Evolutionary conservation across 768 basidiomycete species (phyloP), one percentile per base, ranked within the genome.

Genomic region (Tylopilus rubrobrunneus): DNA sequence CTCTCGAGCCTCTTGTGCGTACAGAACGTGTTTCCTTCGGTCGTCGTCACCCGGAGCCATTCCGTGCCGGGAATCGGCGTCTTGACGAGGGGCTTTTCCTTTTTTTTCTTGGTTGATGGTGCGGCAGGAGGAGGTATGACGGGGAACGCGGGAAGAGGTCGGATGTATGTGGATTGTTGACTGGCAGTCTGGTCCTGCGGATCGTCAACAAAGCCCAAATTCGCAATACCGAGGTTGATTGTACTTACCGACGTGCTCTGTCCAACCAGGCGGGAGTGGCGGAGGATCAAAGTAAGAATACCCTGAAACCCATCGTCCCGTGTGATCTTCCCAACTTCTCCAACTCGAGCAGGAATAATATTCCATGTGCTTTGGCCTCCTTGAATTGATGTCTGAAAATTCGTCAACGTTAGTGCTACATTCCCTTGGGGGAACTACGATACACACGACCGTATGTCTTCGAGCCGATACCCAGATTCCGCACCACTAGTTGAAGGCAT

Each of bases 11-110:
- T 75, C 62, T 85, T 89, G 74, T 98, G 83, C 34, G 85, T 88
- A 73, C 89, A 99, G 68, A 99, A 99, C 7, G 86, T 76, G 71
- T 98, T 98, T 19, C 91, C 93, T 62, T 87, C 84, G 14, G 85
- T 96, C 2, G 97, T 99, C 50, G 77, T 86, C 37, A 99, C 87
- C 54, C 89, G 82, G 21, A 92, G 70, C 96, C 97, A 99, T 51
- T 85, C 83, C 0, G 96, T 94, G 8, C 87, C 91, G 1, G 90
- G 87, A 48, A 98, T 85, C 21, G 78, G 82, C 27, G 85, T 86
- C 71, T 98, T 98, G 45, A 82, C 68, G 45, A 85, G 76, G 1
- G 94, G 92, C 64, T 89, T 96, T 71, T 98, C 97, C 74, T 92
- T 93, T 76, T 88, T 89, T 66, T 83, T 81, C 64, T 67, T 67